phyloP scores from a whole-genome alignment of 2,329 filamentous ascomycete genomes.

The Colletotrichum trifolii region DNA sequence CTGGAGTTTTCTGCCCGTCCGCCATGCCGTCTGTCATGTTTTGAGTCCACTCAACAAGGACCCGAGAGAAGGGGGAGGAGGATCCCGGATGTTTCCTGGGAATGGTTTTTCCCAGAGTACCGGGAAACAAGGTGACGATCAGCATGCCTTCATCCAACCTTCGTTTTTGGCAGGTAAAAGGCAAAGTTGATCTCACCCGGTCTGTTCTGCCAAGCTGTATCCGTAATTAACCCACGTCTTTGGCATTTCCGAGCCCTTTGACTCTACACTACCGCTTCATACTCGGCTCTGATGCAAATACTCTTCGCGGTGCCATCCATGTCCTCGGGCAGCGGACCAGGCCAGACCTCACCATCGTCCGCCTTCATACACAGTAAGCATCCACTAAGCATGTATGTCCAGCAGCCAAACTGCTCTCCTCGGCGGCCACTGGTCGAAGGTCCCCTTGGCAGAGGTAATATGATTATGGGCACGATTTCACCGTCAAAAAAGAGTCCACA shows the following conservation, averaged over 20 bases:
- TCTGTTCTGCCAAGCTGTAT: not conserved
- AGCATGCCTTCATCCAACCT: conserved; percentile 27
- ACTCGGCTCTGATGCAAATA: not conserved
- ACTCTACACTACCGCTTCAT: not conserved
- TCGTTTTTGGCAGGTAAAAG: conserved; percentile 34
- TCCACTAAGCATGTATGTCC: conserved; percentile 7
- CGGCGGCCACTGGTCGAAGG: not conserved
- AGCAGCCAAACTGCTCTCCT: not conserved
- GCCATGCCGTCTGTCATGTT: conserved; percentile 22
- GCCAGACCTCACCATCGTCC: conserved; percentile 15
- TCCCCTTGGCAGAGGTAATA: conserved; percentile 27
- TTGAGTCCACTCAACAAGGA: conserved; percentile 12
- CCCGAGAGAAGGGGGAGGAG: not conserved
- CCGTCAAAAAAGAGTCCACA: conserved; percentile 8
- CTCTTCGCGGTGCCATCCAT: not conserved
- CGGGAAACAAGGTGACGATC: conserved; percentile 34
- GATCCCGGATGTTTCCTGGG: conserved; percentile 12
- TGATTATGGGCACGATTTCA: conserved; percentile 20
- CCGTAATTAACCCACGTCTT: not conserved
- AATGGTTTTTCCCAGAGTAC: conserved; percentile 7
- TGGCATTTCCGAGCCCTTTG: not conserved
- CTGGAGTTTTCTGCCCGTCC: conserved; percentile 27
- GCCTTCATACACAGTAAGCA: conserved; percentile 8
- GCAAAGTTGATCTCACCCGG: conserved; percentile 8
- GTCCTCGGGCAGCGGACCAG: not conserved